Evolutionary conservation across 352 stramenopile genomes (phyloP), one percentile per base, ranked within the genome.

Genomic region (Phytophthora chlamydospora): DNA sequence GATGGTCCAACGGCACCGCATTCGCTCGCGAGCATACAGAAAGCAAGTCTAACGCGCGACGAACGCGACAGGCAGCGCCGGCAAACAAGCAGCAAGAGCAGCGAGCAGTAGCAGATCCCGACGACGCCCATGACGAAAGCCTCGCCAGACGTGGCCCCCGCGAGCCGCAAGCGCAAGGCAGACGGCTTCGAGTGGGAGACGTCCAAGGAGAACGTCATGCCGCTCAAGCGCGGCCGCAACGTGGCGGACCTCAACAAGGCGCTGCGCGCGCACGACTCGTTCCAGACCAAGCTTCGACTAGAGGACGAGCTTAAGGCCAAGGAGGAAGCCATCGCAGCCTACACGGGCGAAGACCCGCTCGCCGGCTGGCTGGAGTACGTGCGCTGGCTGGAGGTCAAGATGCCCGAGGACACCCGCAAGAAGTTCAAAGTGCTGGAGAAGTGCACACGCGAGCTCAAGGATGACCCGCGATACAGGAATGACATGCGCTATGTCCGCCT

Each of bases 171-270:
- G 70, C 73, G 73, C 53, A 73, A 71, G 44, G 39, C 45, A 10
- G 66, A 78, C 47, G 74, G 76, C 39, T 95, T 92, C 59, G 80
- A 86, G 71, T 96, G 87, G 87, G 87, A 96, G 66, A 78, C 71
- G 61, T 85, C 83, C 32, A 96, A 96, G 58, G 87, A 96, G 65
- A 96, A 96, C 60, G 84, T 96, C n/a, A 78, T 92, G 75, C 87
- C 87, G 39, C 67, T 96, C 40, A 89, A 91, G 54, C 69, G 84
- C 27, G 87, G 87, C 4, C 85, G 87, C 13, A 90, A 91, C 46
- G 85, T 96, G 27, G 55, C 64, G 4, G 83, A 96, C 41, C 76
- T 96, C 34, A 96, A 96, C 62, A 69, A 76, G 41, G 80, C 83
- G 39, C 64, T 93, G 58, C 76, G 69, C 13, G 71, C 73, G 11